Conservation (phyloP, 1,139 yeast genomes). For the Pichia sp. region DNA sequence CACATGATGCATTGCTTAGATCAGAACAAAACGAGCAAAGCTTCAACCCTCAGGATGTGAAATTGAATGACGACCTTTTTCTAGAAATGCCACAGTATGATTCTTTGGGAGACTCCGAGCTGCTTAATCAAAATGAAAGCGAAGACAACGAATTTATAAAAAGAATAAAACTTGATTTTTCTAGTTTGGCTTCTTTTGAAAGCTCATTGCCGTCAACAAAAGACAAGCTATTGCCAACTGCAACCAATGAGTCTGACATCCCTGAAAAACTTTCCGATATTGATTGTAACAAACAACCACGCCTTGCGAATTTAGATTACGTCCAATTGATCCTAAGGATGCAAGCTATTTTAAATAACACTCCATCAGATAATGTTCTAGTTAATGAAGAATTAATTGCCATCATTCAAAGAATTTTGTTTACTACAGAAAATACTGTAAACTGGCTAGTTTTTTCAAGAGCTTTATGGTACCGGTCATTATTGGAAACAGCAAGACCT, state of each 20-base stretch:
- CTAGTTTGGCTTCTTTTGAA: slow-evolving; percentile 16
- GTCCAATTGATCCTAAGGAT: slow-evolving; percentile 68
- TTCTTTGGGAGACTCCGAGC: slow-evolving; percentile 49
- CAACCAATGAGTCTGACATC: slow-evolving; percentile 55
- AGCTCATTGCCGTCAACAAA: slow-evolving; percentile 14
- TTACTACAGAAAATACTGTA: slow-evolving; percentile 42
- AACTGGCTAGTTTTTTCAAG: slow-evolving; percentile 82
- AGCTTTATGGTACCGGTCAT: slow-evolving; percentile 86
- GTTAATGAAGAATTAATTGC: slow-evolving; percentile 82
- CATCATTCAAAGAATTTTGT: slow-evolving; percentile 65
- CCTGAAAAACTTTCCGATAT: slow-evolving; percentile 51
- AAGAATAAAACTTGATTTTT: slow-evolving; percentile 41
- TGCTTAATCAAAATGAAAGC: slow-evolving; percentile 29
- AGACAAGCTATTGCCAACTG: slow-evolving; percentile 51
- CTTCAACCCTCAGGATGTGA: slow-evolving; percentile 49
- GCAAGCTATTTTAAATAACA: slow-evolving; percentile 59
- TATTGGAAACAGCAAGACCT: slow-evolving; percentile 73
- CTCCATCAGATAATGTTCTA: slow-evolving; percentile 67
- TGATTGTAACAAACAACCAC: slow-evolving; percentile 83
- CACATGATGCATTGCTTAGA: slow-evolving; percentile 34
- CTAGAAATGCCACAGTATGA: slow-evolving; percentile 72
- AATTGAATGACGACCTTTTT: slow-evolving; percentile 71
- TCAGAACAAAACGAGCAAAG: slow-evolving; percentile 25
- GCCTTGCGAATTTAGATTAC: slow-evolving; percentile 63
- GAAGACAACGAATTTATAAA: slow-evolving; percentile 28